These are phyloP conservation scores for Macadamia integrifolia DNA, from an alignment of 164 flowering plant species.

Conservation along the genomic window DNA sequence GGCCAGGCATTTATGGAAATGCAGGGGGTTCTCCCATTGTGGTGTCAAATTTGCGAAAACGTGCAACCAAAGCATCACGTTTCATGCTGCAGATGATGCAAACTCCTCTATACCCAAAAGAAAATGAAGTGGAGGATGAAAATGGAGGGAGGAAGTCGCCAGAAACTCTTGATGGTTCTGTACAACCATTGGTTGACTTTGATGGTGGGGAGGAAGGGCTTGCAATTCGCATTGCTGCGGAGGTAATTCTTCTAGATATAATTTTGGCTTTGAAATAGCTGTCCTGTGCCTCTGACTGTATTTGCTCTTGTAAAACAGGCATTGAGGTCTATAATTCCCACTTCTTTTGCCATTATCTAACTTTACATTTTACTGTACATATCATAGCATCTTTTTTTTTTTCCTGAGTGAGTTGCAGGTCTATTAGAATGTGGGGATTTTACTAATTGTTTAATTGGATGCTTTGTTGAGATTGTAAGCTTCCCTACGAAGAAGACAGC, in stretches of 20 bases:
- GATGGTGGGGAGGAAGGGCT: slow-evolving; percentile 86
- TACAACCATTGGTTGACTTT: slow-evolving; percentile 28
- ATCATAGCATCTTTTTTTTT: not conserved
- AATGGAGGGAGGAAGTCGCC: slow-evolving; percentile 16
- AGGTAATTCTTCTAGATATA: slow-evolving; percentile 40
- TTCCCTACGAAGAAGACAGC: slow-evolving; percentile 67
- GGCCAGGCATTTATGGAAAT: slow-evolving; percentile 87
- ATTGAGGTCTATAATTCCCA: not conserved
- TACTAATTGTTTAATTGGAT: slow-evolving; percentile 5
- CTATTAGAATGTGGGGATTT: not conserved
- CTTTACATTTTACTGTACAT: not conserved
- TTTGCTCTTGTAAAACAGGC: not conserved
- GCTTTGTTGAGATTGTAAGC: slow-evolving; percentile 44
- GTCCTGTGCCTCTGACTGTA: not conserved
- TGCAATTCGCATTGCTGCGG: slow-evolving; percentile 74
- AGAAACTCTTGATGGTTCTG: slow-evolving; percentile 24
- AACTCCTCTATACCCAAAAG: slow-evolving; percentile 55
- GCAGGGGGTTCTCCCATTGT: slow-evolving; percentile 48
- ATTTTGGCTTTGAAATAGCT: too few species aligned
- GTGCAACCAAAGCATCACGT: slow-evolving; percentile 81
- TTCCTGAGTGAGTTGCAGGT: not conserved
- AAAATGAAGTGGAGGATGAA: slow-evolving; percentile 27
- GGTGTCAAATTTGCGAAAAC: slow-evolving; percentile 76
- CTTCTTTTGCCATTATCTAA: not conserved
- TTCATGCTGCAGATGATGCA: slow-evolving; percentile 99